Conservation (phyloP, 371 early-diverging fungal species). For the Haplosporangium sp. region DNA sequence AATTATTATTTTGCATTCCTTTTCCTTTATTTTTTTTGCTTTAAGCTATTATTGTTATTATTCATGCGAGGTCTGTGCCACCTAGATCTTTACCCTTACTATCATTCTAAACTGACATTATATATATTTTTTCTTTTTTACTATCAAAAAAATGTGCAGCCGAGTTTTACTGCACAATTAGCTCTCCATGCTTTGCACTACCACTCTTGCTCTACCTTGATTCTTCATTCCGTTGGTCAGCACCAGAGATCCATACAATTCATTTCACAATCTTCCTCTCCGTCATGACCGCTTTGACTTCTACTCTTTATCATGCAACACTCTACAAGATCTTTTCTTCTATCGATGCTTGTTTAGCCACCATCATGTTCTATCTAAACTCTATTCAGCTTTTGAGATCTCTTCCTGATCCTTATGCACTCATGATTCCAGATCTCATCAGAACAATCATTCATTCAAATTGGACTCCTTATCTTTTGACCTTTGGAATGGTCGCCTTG, state of each 20-base stretch:
- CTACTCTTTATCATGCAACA: slow-evolving; percentile 58
- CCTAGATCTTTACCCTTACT: neutral
- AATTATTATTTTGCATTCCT: neutral
- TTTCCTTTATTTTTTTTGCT: neutral
- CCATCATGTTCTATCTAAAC: slow-evolving; percentile 56
- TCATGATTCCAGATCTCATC: slow-evolving; percentile 40
- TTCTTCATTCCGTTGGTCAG: slow-evolving; percentile 43
- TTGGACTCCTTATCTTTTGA: slow-evolving; percentile 39
- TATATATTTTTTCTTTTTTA: neutral
- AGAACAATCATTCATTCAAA: slow-evolving; percentile 22
- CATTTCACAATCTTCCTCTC: slow-evolving; percentile 54
- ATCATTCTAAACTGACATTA: neutral
- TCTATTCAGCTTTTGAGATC: slow-evolving; percentile 45
- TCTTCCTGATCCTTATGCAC: slow-evolving; percentile 33
- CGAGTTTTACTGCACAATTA: slow-evolving; percentile 62
- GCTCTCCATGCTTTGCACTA: slow-evolving; percentile 59
- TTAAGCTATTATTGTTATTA: neutral
- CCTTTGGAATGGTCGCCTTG: slow-evolving; percentile 21
- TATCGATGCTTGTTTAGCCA: slow-evolving; percentile 59
- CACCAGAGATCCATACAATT: slow-evolving; percentile 50
- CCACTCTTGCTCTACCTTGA: slow-evolving; percentile 53
- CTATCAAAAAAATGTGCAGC: too few relatives aligned
- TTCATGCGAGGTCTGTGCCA: too few relatives aligned
- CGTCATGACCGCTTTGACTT: slow-evolving; percentile 51
- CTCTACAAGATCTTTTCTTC: slow-evolving; percentile 60